Percentiles rank a stretch among this genome's conserved stretches.
Evolutionary conservation across 2,329 filamentous ascomycete species (phyloP).

Genomic region (Colletotrichum lindemuthianum): DNA sequence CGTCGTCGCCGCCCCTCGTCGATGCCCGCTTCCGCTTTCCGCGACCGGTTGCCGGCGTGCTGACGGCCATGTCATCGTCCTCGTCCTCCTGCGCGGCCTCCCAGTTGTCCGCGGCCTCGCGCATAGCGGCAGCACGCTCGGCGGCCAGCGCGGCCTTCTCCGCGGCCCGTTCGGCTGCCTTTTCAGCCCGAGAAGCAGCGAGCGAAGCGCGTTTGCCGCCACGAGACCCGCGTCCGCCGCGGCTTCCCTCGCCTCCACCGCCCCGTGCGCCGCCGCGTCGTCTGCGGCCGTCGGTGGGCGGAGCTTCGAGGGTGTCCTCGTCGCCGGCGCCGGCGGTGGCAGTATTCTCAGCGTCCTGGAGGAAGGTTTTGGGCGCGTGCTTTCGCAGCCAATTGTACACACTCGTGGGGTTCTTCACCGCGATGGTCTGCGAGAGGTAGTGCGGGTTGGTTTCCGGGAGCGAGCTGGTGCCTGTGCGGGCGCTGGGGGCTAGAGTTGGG

Average conservation of each 20-base stretch:
- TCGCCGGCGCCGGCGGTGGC: constrained; percentile 49
- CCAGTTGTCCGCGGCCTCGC: constrained; percentile 40
- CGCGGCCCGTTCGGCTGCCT: constrained; percentile 51
- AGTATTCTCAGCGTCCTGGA: constrained; percentile 75
- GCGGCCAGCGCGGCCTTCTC: constrained; percentile 39
- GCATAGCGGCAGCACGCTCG: constrained; percentile 45
- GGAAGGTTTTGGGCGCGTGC: constrained; percentile 84
- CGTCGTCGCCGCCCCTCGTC: constrained; percentile 57
- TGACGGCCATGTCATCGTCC: constrained; percentile 37
- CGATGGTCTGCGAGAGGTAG: constrained; percentile 48
- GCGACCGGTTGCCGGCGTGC: constrained; percentile 44
- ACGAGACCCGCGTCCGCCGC: constrained; percentile 37
- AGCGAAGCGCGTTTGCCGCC: constrained; percentile 45
- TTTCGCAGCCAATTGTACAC: constrained; percentile 96
- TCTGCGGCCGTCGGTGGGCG: constrained; percentile 39
- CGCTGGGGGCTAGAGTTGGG: constrained; percentile 62
- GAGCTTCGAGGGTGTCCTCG: constrained; percentile 48
- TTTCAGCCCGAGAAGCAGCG: constrained; percentile 44
- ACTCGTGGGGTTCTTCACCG: constrained; percentile 80
- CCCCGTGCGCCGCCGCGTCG: constrained; percentile 36
- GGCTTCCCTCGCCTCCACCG: constrained; percentile 24
- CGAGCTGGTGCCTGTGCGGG: constrained; percentile 43
- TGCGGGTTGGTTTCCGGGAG: constrained; percentile 46
- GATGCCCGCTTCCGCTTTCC: constrained; percentile 60
- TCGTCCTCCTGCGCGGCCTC: constrained; percentile 25